Evolutionary conservation across 2,329 filamentous ascomycete species (phyloP), one percentile per base, ranked within the genome.

Genomic region (Septoria linicola): DNA sequence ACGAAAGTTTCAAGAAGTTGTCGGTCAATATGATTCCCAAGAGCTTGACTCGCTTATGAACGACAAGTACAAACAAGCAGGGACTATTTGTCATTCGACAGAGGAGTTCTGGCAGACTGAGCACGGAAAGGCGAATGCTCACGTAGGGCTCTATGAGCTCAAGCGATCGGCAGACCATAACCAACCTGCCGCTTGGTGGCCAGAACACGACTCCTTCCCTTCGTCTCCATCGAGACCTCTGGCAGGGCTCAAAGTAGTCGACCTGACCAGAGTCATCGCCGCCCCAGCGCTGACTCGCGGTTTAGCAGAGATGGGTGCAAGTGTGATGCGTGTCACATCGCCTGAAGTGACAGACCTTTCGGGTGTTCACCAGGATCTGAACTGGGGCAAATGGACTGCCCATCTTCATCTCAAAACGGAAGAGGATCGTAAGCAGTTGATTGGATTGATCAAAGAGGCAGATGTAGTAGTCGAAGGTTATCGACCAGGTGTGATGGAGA

Each of bases 241-340:
- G 53, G 75, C 63, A 5, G 86, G 86, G 0, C 76, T 89, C 66
- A 85, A 84, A 58, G 85, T 90, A 4, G 76, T 90, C 4, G 87
- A 91, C 64, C 72, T 90, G 23, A 87, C 85, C 63, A 82, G 86
- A 34, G 83, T 89, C 62, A 88, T 90, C 57, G 87, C 87, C 3
- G 86, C 85, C 0, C 86, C 86, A n/a, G 81, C 83, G 3, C 83
- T 89, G 58, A 82, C 82, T 2, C 80, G 85, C 23, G 83, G 83
- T 1, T 76, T 90, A 0, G 85, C 83, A n/a, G 86, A 88, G 55
- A 85, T 89, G 63, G 87, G 87, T 2, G 87, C 87, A 6, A 80
- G 84, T 46, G 85, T 90, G 0, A 76, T 90, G 58, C 87, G 88
- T 61, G 76, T 89, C 39, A 89, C 85, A 2, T 82, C 81, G 6